Conservation (phyloP, 371 early-diverging fungal genomes). For the Capniomyces stellatus region DNA sequence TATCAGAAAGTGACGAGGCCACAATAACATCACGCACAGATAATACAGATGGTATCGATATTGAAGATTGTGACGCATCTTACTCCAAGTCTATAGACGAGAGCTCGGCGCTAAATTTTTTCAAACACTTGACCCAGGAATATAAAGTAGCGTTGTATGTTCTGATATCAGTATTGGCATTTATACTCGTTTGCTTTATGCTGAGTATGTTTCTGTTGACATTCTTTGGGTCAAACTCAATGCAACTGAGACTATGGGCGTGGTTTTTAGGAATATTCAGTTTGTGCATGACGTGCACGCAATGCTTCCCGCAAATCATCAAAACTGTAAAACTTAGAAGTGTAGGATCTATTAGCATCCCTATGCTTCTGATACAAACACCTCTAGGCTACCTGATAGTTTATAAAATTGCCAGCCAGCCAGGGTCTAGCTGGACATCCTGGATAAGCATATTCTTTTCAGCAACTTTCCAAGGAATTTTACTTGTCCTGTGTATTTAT, state of each 20-base stretch:
- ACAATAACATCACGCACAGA: background rate
- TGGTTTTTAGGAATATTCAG: slow-evolving; percentile 58
- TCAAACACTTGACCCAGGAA: too few species aligned
- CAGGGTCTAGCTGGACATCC: slow-evolving; percentile 82
- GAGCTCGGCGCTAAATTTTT: too few species aligned
- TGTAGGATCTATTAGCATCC: slow-evolving; percentile 79
- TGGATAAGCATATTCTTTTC: slow-evolving; percentile 78
- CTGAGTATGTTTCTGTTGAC: too few species aligned
- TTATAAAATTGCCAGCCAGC: slow-evolving; percentile 56
- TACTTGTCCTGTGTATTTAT: slow-evolving; percentile 53
- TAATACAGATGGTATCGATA: background rate
- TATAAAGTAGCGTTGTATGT: too few species aligned
- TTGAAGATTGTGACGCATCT: too few species aligned
- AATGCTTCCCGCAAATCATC: slow-evolving; percentile 79
- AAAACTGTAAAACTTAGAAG: slow-evolving; percentile 55
- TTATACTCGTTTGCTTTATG: too few species aligned
- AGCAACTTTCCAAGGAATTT: slow-evolving; percentile 68
- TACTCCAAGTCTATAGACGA: too few species aligned
- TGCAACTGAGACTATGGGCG: slow-evolving; percentile 46
- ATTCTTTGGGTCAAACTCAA: slow-evolving; percentile 33
- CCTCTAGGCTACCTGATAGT: slow-evolving; percentile 63
- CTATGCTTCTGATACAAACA: slow-evolving; percentile 84
- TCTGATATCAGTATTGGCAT: too few species aligned
- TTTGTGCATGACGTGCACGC: slow-evolving; percentile 49
- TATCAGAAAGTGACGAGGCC: background rate